Conservation (phyloP, 768 basidiomycete genomes). For the Lactarius sanguifluus region DNA sequence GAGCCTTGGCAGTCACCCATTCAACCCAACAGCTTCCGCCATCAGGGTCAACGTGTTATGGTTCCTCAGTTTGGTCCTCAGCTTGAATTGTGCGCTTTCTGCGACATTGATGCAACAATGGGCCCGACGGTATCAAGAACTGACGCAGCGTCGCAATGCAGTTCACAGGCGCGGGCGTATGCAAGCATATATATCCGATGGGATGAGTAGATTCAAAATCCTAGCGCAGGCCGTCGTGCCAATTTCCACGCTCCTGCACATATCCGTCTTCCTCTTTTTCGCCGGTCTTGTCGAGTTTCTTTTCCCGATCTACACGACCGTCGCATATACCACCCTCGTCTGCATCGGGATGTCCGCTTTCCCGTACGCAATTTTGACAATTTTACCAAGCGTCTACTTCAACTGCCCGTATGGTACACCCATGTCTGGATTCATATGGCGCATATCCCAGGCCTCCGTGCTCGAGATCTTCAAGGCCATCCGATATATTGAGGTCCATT, state of each 20-base stretch:
- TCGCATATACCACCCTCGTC: neutral
- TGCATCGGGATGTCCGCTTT: neutral
- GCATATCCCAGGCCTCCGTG: conserved; percentile 1
- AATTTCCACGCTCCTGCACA: neutral
- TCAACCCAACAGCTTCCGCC: neutral
- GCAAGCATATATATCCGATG: neutral
- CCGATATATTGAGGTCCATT: too few relatives aligned
- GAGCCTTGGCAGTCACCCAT: neutral
- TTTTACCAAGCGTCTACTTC: neutral
- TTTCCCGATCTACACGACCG: neutral
- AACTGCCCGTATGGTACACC: conserved; percentile 11
- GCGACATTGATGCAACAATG: conserved; percentile 19
- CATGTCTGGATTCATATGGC: neutral
- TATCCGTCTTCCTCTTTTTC: conserved; percentile 13
- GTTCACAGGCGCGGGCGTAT: neutral
- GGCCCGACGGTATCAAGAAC: conserved; percentile 1
- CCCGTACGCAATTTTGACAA: neutral
- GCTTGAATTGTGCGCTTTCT: conserved; percentile 5
- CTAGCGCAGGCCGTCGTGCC: neutral
- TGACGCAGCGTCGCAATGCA: neutral
- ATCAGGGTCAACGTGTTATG: conserved; percentile 16
- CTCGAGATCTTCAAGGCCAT: too few relatives aligned
- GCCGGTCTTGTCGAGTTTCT: conserved; percentile 1
- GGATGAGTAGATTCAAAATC: neutral
- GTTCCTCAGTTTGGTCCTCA: conserved; percentile 16